Base-by-base conservation (phyloP, 352 stramenopile species). In the Phytopythium vexans region DNA sequence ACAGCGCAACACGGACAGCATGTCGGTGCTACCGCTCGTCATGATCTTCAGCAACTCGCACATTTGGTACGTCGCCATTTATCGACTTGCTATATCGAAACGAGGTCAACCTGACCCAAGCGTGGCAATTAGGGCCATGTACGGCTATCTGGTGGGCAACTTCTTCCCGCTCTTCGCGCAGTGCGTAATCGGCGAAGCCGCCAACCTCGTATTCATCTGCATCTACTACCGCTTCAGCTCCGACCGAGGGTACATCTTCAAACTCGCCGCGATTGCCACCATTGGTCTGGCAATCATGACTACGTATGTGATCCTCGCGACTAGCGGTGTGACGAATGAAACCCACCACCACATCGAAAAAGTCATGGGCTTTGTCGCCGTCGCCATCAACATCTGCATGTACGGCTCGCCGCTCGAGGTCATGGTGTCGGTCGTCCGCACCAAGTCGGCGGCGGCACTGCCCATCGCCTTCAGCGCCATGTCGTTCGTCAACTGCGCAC, bases 371-470 rank as follows among this genome's bases (percentile, higher is more conserved):
- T 66, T 62, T 52, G 67, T 79, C 21, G 63, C 60, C 10, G 71
- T 80, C 31, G 61, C 58, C 1, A 72, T 74, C 36, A 80, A 72
- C 36, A 39, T 81, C 35, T 53, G 65, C 11, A 44, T 85, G 11
- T 85, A 78, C 46, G 60, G 60, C 12, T 77, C 74, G 3, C 74
- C 74, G 8, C 65, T 86, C 8, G 67, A 66, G 35, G 66, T 57
- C 27, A 72, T 86, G 58, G 58, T 53, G 50, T 62, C 64, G 39
- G 75, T 83, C 7, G 42, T 83, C 41, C 32, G 38, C 15, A 68
- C 59, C 54, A 74, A 73, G 49, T 72, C 61, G 32, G 64, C 70
- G 33, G 67, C 56, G 41, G 81, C 64, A 12, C 73, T 86, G 41
- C 66, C 64, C 47, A 70, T 83, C 55, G 21, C 58, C 5, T 72